Evolutionary conservation across 2,329 filamentous ascomycete genomes (phyloP).

Genomic region (Penicillium sp.): DNA sequence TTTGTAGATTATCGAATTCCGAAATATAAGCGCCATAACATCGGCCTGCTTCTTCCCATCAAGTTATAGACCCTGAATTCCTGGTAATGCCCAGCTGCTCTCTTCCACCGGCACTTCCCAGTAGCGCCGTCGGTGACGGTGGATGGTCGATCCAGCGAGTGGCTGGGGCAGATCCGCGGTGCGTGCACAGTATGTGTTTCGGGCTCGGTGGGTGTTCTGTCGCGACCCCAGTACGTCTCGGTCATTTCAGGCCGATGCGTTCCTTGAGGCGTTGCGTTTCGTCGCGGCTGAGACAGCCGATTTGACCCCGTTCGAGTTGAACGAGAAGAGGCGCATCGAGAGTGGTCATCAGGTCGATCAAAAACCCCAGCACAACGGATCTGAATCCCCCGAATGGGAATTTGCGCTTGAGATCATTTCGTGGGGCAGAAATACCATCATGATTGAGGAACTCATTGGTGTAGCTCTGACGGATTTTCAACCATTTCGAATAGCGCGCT

Average conservation of each 20-base stretch:
- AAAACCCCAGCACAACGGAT: slow-evolving; percentile 37
- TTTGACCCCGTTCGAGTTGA: slow-evolving; percentile 49
- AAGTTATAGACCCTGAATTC: not conserved
- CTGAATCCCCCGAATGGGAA: slow-evolving; percentile 40
- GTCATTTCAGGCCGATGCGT: slow-evolving; percentile 22
- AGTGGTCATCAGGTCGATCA: slow-evolving; percentile 42
- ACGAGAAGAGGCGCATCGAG: slow-evolving; percentile 48
- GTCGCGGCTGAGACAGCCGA: slow-evolving; percentile 36
- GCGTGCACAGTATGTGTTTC: not conserved
- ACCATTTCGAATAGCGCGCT: slow-evolving; percentile 34
- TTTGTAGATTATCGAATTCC: slow-evolving; percentile 30
- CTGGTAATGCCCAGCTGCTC: not conserved
- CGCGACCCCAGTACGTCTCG: not conserved
- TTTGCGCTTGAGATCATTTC: slow-evolving; percentile 22
- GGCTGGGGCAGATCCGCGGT: not conserved
- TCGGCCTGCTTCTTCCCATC: not conserved
- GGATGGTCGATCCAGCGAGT: not conserved
- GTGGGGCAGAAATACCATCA: slow-evolving; percentile 13
- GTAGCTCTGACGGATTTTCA: slow-evolving; percentile 21
- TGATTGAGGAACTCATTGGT: slow-evolving; percentile 20
- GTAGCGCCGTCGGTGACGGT: not conserved
- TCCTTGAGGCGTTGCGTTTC: slow-evolving; percentile 38
- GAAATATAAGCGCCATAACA: slow-evolving; percentile 20
- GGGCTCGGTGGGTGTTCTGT: not conserved
- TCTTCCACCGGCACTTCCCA: not conserved